phyloP scores from a whole-genome alignment of 1,139 yeast species.

The Yamadazyma atmosphaerica region DNA sequence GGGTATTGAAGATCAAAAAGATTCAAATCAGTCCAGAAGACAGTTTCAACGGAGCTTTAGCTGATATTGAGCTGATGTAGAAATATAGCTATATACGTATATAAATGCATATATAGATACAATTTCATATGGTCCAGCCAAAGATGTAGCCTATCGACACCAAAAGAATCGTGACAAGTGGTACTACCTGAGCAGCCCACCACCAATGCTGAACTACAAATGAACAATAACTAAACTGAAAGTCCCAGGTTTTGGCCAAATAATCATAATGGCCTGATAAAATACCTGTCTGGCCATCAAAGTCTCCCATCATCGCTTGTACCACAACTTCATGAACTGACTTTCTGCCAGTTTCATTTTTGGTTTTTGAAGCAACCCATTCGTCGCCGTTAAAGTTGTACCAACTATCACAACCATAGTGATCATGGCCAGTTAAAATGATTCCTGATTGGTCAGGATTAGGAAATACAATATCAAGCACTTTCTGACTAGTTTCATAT shows the following conservation, averaged over 20 bases:
- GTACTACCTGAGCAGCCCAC: conserved; percentile 80
- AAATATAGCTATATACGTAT: background rate
- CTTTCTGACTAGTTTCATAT: conserved; percentile 61
- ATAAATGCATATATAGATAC: no score
- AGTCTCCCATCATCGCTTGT: conserved; percentile 95
- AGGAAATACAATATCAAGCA: conserved; percentile 68
- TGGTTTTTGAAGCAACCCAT: conserved; percentile 60
- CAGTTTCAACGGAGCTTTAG: conserved; percentile 64
- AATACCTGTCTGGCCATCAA: conserved; percentile 83
- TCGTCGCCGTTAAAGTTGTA: conserved; percentile 43
- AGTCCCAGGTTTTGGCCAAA: conserved; percentile 52
- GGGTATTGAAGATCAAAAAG: conserved; percentile 62
- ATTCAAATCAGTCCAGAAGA: conserved; percentile 78
- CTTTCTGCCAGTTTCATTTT: conserved; percentile 22
- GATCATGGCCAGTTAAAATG: conserved; percentile 93
- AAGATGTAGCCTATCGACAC: conserved; percentile 32
- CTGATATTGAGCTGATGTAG: conserved; percentile 44
- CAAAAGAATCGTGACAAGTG: conserved; percentile 46
- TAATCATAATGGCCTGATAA: conserved; percentile 64
- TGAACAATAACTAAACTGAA: conserved; percentile 70
- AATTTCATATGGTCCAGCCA: no score
- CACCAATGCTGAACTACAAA: conserved; percentile 89
- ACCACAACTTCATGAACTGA: conserved; percentile 79
- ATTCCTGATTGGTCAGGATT: conserved; percentile 66
- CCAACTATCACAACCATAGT: conserved; percentile 83